Base-by-base conservation (phyloP, 2,329 filamentous ascomycete species). In the Aureobasidium zeae region DNA sequence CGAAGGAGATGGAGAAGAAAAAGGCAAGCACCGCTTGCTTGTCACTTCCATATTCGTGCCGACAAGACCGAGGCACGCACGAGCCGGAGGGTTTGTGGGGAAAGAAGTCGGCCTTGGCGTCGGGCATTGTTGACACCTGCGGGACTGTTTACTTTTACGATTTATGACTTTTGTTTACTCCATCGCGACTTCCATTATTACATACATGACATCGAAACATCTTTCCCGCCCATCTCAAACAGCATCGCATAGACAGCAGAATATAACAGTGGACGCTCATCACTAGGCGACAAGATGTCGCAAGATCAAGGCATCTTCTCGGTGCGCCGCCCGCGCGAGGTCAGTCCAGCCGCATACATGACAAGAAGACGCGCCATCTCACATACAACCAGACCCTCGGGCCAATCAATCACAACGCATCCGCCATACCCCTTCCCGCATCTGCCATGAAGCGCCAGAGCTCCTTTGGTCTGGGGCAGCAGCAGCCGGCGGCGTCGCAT, bases 361-460 rank as follows among this genome's bases (percentile, higher is more conserved):
- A 13, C 9, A 3, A 4, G 11, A 12, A 7, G 2, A 13, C 5
- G 17, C 44, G 25, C n/a, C 29, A 12, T 15, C 39, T 41, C 25
- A 39, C 33, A 20, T 17, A 6, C 22, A 36, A 21, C 50, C 63
- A 93, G 86, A 95, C 91, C 43, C 77, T 96, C 48, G 88, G 83
- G 52, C 81, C 80, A 53, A 79, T 94, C 58, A 89, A 79, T 61
- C 78, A 81, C 62, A 89, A 87, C 51, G 56, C 57, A 63, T 83
- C 84, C 15, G 77, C 79, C 16, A 85, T 98, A 50, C 91, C 91
- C 15, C 86, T 94, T 66, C 89, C 91, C 7, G 76, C 84, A 20
- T 96, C 89, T 29, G 86, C 87, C 29, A 82, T 98, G 74, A 98
- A 98, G 70, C 85, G 91, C 62, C 83, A 85, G 21, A 91, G 80